phyloP scores from a whole-genome alignment of 148 eudicot species.

The Cornus kousa region DNA sequence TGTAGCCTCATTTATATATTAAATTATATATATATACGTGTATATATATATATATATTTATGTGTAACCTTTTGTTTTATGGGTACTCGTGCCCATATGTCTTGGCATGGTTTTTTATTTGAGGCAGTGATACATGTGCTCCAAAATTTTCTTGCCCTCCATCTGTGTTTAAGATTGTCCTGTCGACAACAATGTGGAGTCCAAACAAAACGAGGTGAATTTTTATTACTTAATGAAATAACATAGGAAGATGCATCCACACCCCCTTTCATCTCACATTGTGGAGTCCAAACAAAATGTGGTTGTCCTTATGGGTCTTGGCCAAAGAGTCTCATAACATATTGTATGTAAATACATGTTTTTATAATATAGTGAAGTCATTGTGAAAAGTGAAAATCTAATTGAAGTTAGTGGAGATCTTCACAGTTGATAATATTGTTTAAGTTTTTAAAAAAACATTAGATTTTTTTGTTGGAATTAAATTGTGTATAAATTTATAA shows the following conservation, averaged over 20 bases:
- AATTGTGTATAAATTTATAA: no score
- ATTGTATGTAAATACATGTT: not conserved
- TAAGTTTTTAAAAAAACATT: not conserved
- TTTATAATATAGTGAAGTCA: no score
- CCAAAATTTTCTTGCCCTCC: not conserved
- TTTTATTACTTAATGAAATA: no score
- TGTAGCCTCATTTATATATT: constrained; percentile 18
- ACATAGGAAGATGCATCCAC: no score
- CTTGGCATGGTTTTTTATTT: constrained; percentile 18
- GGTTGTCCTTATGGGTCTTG: no score
- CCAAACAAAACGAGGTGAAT: not conserved
- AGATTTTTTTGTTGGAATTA: no score
- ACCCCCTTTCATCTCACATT: no score
- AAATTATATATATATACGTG: no score
- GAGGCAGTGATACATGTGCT: constrained; percentile 17
- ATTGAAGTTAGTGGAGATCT: constrained; percentile 9
- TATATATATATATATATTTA: not conserved
- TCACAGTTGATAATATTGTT: not conserved
- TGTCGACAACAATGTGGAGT: constrained; percentile 21
- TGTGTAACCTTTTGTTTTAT: constrained; percentile 34
- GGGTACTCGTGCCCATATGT: constrained; percentile 23
- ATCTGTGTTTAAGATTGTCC: constrained; percentile 21
- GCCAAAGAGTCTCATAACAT: no score
- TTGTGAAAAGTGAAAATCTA: not conserved
- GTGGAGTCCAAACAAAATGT: no score